Evolutionary conservation across 2,329 filamentous ascomycete species (phyloP).

Genomic region (Colletotrichum graminicola): DNA sequence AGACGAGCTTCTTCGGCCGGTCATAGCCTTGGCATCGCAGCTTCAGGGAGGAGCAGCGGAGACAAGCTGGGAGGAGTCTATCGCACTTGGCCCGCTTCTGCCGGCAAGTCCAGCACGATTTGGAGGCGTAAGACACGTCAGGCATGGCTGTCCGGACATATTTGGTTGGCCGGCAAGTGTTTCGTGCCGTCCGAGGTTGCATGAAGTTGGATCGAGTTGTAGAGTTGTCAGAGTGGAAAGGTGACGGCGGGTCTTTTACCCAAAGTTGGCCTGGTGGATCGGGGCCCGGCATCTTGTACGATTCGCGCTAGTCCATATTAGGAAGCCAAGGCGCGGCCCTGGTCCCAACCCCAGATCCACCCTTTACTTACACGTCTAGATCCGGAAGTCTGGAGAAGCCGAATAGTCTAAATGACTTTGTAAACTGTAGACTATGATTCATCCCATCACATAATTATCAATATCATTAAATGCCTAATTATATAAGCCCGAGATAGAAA

Average conservation of each 20-base stretch:
- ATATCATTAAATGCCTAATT: no score
- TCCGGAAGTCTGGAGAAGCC: neutral
- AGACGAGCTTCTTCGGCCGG: slow-evolving; percentile 29
- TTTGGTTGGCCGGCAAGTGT: slow-evolving; percentile 3
- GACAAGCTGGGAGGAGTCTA: slow-evolving; percentile 28
- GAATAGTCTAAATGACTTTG: neutral
- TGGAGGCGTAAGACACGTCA: slow-evolving; percentile 28
- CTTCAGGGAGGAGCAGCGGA: slow-evolving; percentile 34
- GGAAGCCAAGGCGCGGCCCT: slow-evolving; percentile 40
- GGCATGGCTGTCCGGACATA: slow-evolving; percentile 31
- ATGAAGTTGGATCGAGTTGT: slow-evolving; percentile 1
- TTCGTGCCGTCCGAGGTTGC: neutral
- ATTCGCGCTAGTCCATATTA: slow-evolving; percentile 13
- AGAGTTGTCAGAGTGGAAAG: slow-evolving; percentile 4
- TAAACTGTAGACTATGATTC: neutral
- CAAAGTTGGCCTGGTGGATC: slow-evolving; percentile 6
- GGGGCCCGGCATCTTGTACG: slow-evolving; percentile 4
- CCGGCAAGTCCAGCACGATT: slow-evolving; percentile 35
- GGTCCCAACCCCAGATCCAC: slow-evolving; percentile 28
- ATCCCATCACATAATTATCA: no score
- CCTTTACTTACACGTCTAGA: neutral
- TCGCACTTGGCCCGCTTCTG: slow-evolving; percentile 38
- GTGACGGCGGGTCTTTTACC: slow-evolving; percentile 14
- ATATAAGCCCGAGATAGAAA: no score
- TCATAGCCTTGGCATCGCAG: slow-evolving; percentile 35